Base-by-base conservation (phyloP, 352 stramenopile species). In the Halophytophthora batemanensis region DNA sequence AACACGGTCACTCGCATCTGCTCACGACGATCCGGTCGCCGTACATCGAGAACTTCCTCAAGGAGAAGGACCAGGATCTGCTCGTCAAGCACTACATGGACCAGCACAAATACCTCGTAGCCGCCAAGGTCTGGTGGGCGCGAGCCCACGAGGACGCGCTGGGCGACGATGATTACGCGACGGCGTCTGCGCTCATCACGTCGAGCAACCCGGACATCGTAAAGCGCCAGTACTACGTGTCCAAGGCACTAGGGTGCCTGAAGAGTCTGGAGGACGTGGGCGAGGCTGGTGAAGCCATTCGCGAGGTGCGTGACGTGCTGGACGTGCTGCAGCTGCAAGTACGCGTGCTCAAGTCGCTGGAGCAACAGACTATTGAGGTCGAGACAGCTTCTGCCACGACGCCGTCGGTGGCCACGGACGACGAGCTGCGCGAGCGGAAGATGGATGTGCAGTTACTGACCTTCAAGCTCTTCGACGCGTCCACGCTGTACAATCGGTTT, bases 51-150 rank as follows among this genome's bases (percentile, higher is more conserved):
- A 75, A 80, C 6, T 95, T 92, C 46, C 45, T 95, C 19, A 87
- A 93, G 60, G 70, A 77, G 40, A 86, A 87, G 50, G 82, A 95
- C 46, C 77, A 91, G 57, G 82, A 95, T 56, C 53, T 95, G 31
- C 73, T 95, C 10, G 74, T 95, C 33, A 86, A 90, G 58, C 67
- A 88, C 38, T 93, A 95, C 57, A 90, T 95, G 79, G 76, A 91
- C 17, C 82, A 93, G 47, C 77, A 86, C 19, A 90, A 90, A 56
- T 95, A 90, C 54, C 64, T 95, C 19, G 62, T 87, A 6, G 84
- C 84, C 0, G 84, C 84, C 0, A 90, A 93, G 52, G 78, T 93
- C 2, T 92, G 83, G 77, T 95, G 84, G 84, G 60, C 68, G 2
- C 80, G 80, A 18, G 84, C 82, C 0, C 77, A 90, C 37, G 74